Conservation (phyloP, 129 eudicot genomes). For the Deinandra increscens region DNA sequence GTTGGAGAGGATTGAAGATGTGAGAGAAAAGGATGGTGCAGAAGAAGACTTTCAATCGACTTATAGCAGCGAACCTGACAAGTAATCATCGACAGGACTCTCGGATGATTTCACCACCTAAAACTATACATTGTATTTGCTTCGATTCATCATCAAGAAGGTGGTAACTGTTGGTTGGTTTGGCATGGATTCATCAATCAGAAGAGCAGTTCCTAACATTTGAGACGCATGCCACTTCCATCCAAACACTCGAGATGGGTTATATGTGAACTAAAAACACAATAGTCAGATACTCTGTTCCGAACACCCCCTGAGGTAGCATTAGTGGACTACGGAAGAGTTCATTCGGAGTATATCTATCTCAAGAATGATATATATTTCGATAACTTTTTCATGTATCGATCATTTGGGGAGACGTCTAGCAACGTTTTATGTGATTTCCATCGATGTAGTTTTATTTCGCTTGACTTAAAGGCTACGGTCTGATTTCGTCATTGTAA, state of each 20-base stretch:
- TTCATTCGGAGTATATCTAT: slow-evolving; percentile 12
- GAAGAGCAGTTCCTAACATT: no score
- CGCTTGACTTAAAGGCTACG: slow-evolving; percentile 19
- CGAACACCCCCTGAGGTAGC: neutral
- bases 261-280: neutral
- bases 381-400: neutral
- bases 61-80: slow-evolving; percentile 44
- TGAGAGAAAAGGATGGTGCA: slow-evolving; percentile 57
- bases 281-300: neutral
- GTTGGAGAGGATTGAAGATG: slow-evolving; percentile 66
- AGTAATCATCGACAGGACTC: slow-evolving; percentile 37
- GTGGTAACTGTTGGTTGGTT: slow-evolving; percentile 15
- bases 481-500: slow-evolving; percentile 24
- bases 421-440: slow-evolving; percentile 14
- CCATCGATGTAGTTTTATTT: neutral
- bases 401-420: slow-evolving; percentile 1
- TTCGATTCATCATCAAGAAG: slow-evolving; percentile 6
- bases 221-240: neutral
- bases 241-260: neutral
- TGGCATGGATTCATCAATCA: neutral
- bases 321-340: neutral
- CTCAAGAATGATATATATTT: slow-evolving; percentile 6
- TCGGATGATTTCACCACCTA: slow-evolving; percentile 33
- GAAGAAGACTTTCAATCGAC: slow-evolving; percentile 55
- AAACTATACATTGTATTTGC: neutral